phyloP scores from a whole-genome alignment of 2,329 filamentous ascomycete genomes.

The Calonectria pseudoturangicola region DNA sequence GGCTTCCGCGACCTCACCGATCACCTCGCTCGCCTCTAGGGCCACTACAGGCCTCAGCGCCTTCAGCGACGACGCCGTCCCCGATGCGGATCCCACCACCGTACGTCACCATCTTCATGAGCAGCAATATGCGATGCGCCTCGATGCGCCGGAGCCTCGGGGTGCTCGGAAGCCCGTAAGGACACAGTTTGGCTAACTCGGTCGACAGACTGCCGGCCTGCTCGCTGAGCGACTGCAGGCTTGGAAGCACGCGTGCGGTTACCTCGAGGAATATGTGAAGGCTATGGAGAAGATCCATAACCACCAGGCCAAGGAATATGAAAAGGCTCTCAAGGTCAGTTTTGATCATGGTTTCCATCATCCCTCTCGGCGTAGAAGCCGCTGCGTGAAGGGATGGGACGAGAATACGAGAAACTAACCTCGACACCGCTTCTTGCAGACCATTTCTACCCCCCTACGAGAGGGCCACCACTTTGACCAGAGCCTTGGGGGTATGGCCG shows the following conservation, averaged over 20 bases:
- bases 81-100: slow-evolving; percentile 74
- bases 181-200: slow-evolving; percentile 36
- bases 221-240: slow-evolving; percentile 92
- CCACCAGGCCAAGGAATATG: slow-evolving; percentile 93
- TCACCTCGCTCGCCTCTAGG: slow-evolving; percentile 65
- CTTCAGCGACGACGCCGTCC: slow-evolving; percentile 74
- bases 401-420: slow-evolving; percentile 23
- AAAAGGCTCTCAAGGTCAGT: slow-evolving; percentile 88
- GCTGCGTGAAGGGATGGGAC: background rate
- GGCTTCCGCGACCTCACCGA: slow-evolving; percentile 57
- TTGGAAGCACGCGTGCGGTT: slow-evolving; percentile 95
- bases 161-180: background rate
- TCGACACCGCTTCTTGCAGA: slow-evolving; percentile 67
- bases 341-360: background rate
- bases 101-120: slow-evolving; percentile 63
- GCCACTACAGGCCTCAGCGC: slow-evolving; percentile 67
- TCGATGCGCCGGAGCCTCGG: slow-evolving; percentile 2
- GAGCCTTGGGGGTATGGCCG: slow-evolving; percentile 88
- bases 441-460: slow-evolving; percentile 88
- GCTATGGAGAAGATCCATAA: slow-evolving; percentile 91
- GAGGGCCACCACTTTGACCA: slow-evolving; percentile 97
- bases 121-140: slow-evolving; percentile 21
- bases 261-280: slow-evolving; percentile 92
- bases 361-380: background rate
- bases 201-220: slow-evolving; percentile 80